These are phyloP conservation scores for Candida suzukii DNA, from an alignment of 805 yeast genomes.

Conservation along the genomic window DNA sequence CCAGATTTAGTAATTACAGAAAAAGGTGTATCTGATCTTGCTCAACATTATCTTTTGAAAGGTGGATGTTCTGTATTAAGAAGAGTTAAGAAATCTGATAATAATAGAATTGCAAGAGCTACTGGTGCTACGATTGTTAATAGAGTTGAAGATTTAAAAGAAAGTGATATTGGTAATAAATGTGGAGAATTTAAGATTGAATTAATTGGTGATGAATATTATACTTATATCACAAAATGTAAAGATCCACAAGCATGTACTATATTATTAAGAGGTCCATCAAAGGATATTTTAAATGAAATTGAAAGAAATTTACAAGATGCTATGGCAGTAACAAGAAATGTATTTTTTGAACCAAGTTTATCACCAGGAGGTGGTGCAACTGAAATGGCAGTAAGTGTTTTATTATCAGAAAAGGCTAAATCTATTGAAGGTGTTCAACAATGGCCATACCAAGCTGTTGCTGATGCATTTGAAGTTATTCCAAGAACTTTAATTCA, in stretches of 20 bases:
- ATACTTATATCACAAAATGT: slow-evolving; percentile 77
- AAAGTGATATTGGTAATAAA: slow-evolving; percentile 77
- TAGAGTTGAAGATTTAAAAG: slow-evolving; percentile 90
- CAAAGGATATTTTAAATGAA: slow-evolving; percentile 93
- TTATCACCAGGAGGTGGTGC: slow-evolving; percentile 99
- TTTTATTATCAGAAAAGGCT: slow-evolving; percentile 81
- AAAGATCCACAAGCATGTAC: slow-evolving; percentile 90
- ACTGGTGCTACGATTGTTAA: slow-evolving; percentile 97
- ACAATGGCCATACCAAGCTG: slow-evolving; percentile 99
- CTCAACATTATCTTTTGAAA: slow-evolving; percentile 91
- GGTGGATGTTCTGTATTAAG: slow-evolving; percentile 90
- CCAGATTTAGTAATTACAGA: slow-evolving; percentile 96
- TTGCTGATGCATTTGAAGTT: slow-evolving; percentile 97
- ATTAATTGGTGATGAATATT: slow-evolving; percentile 95
- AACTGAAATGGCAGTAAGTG: slow-evolving; percentile 97
- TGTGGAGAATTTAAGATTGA: slow-evolving; percentile 93
- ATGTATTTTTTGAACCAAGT: slow-evolving; percentile 90
- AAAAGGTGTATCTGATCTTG: slow-evolving; percentile 96
- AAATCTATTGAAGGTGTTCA: slow-evolving; percentile 89
- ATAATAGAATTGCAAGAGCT: slow-evolving; percentile 93
- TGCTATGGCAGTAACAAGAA: slow-evolving; percentile 96
- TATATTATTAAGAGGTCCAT: slow-evolving; percentile 87
- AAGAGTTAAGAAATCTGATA: slow-evolving; percentile 92
- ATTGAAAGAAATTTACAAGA: slow-evolving; percentile 95
- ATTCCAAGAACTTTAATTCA: slow-evolving; percentile 96